Evolutionary conservation across 257 asterid species (phyloP).

Genomic region (Solanum pennellii): DNA sequence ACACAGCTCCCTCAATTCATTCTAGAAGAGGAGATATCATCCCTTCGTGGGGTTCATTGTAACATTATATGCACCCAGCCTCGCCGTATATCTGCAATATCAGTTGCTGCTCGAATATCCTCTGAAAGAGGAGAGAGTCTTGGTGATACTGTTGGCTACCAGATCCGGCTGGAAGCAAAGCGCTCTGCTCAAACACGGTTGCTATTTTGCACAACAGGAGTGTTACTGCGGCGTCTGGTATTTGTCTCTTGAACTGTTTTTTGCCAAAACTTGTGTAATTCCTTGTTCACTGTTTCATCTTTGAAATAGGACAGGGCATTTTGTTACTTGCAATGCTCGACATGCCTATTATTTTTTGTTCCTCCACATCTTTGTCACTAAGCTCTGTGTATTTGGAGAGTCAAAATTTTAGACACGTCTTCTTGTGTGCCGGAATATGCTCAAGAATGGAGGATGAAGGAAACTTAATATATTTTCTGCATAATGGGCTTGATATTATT

Average conservation of each 20-base stretch:
- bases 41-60: slow-evolving; percentile 69
- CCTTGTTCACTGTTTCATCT: neutral
- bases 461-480: neutral
- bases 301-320: neutral
- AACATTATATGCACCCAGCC: slow-evolving; percentile 93
- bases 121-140: slow-evolving; percentile 91
- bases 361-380: neutral
- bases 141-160: slow-evolving; percentile 92
- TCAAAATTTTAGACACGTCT: neutral
- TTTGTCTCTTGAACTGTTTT: neutral
- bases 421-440: neutral
- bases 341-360: neutral
- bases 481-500: neutral
- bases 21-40: slow-evolving; percentile 82
- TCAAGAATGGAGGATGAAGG: neutral
- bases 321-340: neutral
- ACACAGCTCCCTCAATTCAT: slow-evolving; percentile 98
- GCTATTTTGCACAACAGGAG: slow-evolving; percentile 96
- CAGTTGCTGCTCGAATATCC: slow-evolving; percentile 88
- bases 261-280: neutral
- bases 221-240: slow-evolving; percentile 88
- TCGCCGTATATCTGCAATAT: slow-evolving; percentile 94
- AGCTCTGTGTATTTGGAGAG: neutral
- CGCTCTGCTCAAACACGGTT: slow-evolving; percentile 79
- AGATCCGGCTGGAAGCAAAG: slow-evolving; percentile 80